Percentiles rank a stretch among this genome's conserved stretches.
Conservation (phyloP, 345 rosid genomes). For the Pistacia vera region DNA sequence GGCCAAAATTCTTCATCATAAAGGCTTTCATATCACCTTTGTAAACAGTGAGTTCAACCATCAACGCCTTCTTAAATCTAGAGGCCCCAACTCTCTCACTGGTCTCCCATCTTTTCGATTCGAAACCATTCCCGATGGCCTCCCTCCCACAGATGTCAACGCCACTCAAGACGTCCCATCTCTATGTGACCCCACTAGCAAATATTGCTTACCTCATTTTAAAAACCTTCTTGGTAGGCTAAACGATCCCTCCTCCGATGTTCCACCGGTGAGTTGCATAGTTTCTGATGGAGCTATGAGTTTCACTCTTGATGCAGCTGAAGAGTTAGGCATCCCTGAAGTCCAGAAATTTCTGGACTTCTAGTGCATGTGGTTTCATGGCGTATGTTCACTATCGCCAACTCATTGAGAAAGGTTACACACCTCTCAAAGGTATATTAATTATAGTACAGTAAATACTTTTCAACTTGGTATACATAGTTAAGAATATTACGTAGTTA, state of each 20-base stretch:
- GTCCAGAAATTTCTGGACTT: constrained; percentile 46
- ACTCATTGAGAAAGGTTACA: constrained; percentile 34
- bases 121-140: constrained; percentile 48
- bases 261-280: constrained; percentile 42
- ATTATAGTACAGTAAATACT: no score
- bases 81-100: constrained; percentile 32
- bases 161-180: constrained; percentile 50
- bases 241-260: constrained; percentile 14
- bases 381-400: constrained; percentile 26
- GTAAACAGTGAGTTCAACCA: constrained; percentile 55
- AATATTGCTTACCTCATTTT: constrained; percentile 35
- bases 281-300: constrained; percentile 48
- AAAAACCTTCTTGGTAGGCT: constrained; percentile 32
- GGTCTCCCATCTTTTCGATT: constrained; percentile 46
- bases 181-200: constrained; percentile 39
- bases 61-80: constrained; percentile 39
- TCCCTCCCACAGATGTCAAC: constrained; percentile 33
- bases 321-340: constrained; percentile 37
- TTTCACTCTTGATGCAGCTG: constrained; percentile 45
- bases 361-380: constrained; percentile 42
- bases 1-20: constrained; percentile 45
- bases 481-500: no score
- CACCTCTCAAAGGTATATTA: constrained; percentile 47
- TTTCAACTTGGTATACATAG: not conserved
- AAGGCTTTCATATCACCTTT: constrained; percentile 50